A percentile compares a stretch with the other conserved stretches of the same genome.
Evolutionary conservation across 345 rosid species (phyloP).

Genomic region (Balakata baccata): DNA sequence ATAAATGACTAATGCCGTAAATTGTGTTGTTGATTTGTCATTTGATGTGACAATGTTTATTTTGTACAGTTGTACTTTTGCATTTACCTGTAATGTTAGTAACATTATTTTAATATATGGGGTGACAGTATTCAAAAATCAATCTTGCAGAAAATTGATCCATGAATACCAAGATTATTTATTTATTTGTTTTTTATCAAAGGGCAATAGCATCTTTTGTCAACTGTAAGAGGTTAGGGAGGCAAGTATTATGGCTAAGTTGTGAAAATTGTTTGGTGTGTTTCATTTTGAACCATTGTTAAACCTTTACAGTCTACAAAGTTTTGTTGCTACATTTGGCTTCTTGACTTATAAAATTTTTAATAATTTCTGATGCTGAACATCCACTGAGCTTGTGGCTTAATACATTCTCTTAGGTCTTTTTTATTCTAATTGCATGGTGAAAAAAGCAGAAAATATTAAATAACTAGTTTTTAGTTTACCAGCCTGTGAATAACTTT

Average conservation of each 20-base stretch:
- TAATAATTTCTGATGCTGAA: not conserved
- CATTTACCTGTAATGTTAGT: not conserved
- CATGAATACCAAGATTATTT: not conserved
- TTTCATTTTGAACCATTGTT: not conserved
- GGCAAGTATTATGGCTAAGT: not conserved
- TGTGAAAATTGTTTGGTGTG: not conserved
- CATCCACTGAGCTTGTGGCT: not conserved
- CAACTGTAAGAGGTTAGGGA: not conserved
- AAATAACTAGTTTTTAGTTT: not conserved
- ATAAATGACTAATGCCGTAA: not conserved
- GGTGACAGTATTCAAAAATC: not conserved
- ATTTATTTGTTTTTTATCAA: too few relatives aligned
- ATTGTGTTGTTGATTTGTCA: not conserved
- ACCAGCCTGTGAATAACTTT: conserved; percentile 4
- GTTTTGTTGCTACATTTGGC: not conserved
- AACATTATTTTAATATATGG: not conserved
- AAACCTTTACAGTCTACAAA: not conserved
- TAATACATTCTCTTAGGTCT: not conserved
- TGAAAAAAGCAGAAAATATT: not conserved
- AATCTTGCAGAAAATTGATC: not conserved
- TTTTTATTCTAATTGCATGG: not conserved
- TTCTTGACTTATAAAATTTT: not conserved
- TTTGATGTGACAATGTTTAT: not conserved
- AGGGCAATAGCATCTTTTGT: too few relatives aligned
- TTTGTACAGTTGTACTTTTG: not conserved